Conservation (phyloP, 495 filamentous ascomycete species). For the Penicillium mononematosum region DNA sequence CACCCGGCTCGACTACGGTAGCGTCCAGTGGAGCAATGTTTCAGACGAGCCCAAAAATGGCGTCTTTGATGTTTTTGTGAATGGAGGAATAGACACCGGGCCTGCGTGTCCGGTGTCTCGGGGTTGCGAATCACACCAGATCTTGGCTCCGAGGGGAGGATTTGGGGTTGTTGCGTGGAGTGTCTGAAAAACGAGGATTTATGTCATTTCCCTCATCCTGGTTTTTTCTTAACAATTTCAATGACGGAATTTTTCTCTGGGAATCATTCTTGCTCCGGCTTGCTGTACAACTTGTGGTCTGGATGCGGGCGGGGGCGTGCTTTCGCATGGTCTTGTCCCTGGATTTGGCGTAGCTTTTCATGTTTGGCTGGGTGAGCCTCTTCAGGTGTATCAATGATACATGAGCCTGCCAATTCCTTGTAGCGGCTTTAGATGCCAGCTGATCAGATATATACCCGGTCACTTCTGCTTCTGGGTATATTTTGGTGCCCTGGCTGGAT, state of each 20-base stretch:
- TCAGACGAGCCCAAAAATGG: constrained; percentile 16
- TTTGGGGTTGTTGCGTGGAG: constrained; percentile 31
- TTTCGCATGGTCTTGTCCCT: neutral
- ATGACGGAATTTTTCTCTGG: constrained; percentile 38
- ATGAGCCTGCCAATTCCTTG: neutral
- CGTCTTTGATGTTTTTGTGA: constrained; percentile 16
- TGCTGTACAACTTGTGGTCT: neutral
- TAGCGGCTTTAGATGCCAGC: neutral
- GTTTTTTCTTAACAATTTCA: constrained; percentile 37
- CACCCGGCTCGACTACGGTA: constrained; percentile 24
- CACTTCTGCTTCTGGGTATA: neutral
- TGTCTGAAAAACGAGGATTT: constrained; percentile 32
- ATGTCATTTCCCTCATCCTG: constrained; percentile 31
- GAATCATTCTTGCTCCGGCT: constrained; percentile 4
- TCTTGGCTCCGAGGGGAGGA: constrained; percentile 23
- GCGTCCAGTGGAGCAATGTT: constrained; percentile 25
- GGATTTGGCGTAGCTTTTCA: constrained; percentile 1
- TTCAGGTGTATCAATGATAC: neutral
- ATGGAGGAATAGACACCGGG: constrained; percentile 9
- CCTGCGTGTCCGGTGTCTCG: constrained; percentile 22
- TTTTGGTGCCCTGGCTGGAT: neutral
- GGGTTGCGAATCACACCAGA: constrained; percentile 20
- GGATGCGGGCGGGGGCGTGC: neutral
- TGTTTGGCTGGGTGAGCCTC: neutral
- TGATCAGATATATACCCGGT: neutral